phyloP scores from a whole-genome alignment of 1,284 basidiomycete species.

The Puccinia novopanici region DNA sequence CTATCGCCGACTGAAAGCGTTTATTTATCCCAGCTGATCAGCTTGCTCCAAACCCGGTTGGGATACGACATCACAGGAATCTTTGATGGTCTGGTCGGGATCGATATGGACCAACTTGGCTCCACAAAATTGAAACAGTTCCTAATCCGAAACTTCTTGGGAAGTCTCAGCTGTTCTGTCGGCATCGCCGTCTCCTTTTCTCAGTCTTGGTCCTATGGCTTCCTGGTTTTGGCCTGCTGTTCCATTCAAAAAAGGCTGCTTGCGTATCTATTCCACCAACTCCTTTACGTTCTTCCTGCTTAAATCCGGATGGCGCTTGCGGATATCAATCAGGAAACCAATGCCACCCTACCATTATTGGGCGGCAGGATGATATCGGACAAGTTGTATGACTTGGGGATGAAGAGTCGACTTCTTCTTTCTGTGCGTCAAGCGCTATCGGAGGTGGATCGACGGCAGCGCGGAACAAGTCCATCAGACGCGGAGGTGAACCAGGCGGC shows the following conservation, averaged over 20 bases:
- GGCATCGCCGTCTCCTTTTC: background rate
- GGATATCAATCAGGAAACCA: too few species aligned
- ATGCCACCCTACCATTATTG: too few species aligned
- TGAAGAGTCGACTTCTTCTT: too few species aligned
- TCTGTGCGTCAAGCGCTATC: too few species aligned
- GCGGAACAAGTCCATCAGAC: background rate
- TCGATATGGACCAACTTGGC: constrained; percentile 49
- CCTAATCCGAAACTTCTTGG: constrained; percentile 34
- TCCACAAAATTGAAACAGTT: constrained; percentile 33
- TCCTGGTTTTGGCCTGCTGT: constrained; percentile 1
- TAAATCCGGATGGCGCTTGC: too few species aligned
- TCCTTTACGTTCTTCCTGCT: background rate
- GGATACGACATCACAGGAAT: constrained; percentile 1
- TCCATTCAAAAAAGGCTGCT: background rate
- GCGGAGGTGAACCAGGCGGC: too few species aligned
- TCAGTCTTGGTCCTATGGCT: constrained; percentile 18
- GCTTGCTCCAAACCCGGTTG: background rate
- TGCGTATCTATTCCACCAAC: background rate
- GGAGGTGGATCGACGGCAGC: constrained; percentile 10
- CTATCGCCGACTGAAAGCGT: background rate
- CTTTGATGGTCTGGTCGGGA: constrained; percentile 9
- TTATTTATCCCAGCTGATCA: background rate
- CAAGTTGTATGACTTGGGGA: too few species aligned
- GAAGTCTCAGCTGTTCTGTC: constrained; percentile 27
- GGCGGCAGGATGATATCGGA: too few species aligned